Evolutionary conservation across 345 rosid genomes (phyloP).

Genomic region (Salix udensis): DNA sequence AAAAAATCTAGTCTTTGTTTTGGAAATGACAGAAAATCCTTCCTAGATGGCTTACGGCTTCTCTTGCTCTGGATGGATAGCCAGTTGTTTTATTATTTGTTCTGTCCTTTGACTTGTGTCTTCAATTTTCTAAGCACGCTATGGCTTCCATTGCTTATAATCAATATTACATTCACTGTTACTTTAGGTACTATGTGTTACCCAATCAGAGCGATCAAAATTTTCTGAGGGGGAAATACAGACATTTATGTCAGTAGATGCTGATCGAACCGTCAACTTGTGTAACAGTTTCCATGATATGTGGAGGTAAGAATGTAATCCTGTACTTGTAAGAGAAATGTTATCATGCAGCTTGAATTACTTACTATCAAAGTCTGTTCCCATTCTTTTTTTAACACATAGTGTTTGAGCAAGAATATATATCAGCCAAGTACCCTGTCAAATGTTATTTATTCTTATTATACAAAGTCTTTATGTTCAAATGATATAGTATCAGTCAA

Average conservation of each 20-base stretch:
- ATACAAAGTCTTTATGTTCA: too few relatives aligned
- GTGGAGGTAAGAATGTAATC: constrained; percentile 66
- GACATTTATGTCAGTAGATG: constrained; percentile 96
- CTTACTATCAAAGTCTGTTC: neutral
- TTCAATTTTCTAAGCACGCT: neutral
- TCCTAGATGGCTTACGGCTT: neutral
- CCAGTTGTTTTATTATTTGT: neutral
- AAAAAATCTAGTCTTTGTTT: too few relatives aligned
- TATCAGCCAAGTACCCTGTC: too few relatives aligned
- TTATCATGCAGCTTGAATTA: neutral
- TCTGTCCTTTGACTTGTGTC: neutral
- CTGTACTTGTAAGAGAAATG: neutral
- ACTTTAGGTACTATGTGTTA: constrained; percentile 65
- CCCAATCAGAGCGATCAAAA: constrained; percentile 62
- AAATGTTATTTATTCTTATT: too few relatives aligned
- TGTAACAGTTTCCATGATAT: constrained; percentile 87
- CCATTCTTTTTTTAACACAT: too few relatives aligned
- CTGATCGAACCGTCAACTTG: constrained; percentile 82
- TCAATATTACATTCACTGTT: constrained; percentile 15
- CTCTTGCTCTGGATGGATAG: neutral
- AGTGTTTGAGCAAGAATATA: too few relatives aligned
- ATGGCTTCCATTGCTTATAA: neutral
- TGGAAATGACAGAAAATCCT: neutral
- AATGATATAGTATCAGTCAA: neutral
- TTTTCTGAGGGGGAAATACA: constrained; percentile 94